Conservation (phyloP, 2,329 filamentous ascomycete species). For the Cercospora beticola region DNA sequence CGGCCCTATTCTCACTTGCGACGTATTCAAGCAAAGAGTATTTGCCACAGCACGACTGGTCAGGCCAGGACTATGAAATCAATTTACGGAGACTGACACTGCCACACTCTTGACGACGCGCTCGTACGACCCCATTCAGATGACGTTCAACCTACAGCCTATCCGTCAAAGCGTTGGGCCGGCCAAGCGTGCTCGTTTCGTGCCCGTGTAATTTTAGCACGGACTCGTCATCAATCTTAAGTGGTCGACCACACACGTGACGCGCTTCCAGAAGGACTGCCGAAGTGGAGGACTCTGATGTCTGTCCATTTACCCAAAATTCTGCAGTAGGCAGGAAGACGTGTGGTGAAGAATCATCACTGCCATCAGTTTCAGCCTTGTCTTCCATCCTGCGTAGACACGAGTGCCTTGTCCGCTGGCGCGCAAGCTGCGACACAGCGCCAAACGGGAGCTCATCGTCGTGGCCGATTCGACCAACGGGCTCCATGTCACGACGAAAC, state of each 20-base stretch:
- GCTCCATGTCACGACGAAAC: constrained; percentile 12
- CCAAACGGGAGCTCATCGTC: background rate
- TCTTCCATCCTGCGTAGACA: background rate
- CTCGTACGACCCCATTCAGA: background rate
- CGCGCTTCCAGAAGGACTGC: constrained; percentile 6
- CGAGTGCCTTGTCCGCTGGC: constrained; percentile 1
- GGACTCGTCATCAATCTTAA: constrained; percentile 8
- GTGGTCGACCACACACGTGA: constrained; percentile 3
- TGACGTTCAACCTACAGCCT: background rate
- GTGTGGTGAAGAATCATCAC: background rate
- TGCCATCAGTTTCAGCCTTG: background rate
- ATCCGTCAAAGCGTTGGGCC: constrained; percentile 13
- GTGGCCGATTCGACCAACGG: constrained; percentile 1
- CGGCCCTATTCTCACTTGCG: background rate
- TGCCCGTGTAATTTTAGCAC: constrained; percentile 10
- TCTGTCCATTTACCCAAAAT: background rate
- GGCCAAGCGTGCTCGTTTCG: constrained; percentile 1
- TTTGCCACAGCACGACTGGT: background rate
- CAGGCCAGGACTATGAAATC: background rate
- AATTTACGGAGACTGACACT: background rate
- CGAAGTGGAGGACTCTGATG: background rate
- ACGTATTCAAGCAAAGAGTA: background rate
- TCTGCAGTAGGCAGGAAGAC: background rate
- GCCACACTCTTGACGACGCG: background rate
- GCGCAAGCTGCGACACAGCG: background rate